phyloP scores from a whole-genome alignment of 2,329 filamentous ascomycete genomes.

The Bipolaris sorokiniana region DNA sequence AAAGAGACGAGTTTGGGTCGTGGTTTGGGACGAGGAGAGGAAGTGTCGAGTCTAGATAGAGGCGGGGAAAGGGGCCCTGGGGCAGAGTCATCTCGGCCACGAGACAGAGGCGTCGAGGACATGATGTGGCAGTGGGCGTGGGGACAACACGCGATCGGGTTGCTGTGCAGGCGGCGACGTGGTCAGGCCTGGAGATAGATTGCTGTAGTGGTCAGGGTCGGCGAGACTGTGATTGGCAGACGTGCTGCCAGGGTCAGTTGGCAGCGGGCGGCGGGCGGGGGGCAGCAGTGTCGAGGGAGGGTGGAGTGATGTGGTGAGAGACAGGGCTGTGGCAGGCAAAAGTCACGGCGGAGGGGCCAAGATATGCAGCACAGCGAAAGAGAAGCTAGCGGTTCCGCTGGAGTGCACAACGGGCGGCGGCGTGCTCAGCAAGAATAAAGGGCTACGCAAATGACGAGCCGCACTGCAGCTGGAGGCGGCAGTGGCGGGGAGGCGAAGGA shows the following conservation, averaged over 20 bases:
- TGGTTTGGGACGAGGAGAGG: conserved; percentile 17
- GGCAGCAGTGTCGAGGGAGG: background rate
- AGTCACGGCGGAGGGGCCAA: conserved; percentile 5
- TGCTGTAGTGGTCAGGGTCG: conserved; percentile 13
- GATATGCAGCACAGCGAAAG: conserved; percentile 7
- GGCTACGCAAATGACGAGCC: background rate
- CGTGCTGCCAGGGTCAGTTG: conserved; percentile 3
- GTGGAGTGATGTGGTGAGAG: conserved; percentile 20
- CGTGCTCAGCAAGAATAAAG: background rate
- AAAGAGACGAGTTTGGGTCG: conserved; percentile 48
- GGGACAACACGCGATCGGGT: conserved; percentile 15
- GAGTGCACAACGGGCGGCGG: background rate
- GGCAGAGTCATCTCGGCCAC: conserved; percentile 18
- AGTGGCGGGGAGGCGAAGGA: background rate
- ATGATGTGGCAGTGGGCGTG: conserved; percentile 18
- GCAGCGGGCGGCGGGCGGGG: background rate
- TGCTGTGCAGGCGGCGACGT: conserved; percentile 23
- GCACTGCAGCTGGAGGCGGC: background rate
- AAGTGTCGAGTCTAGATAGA: conserved; percentile 27
- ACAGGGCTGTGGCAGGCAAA: conserved; percentile 2
- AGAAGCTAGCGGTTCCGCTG: conserved; percentile 13
- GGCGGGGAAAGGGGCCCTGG: conserved; percentile 22
- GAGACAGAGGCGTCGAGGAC: conserved; percentile 10
- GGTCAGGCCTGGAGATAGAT: conserved; percentile 15
- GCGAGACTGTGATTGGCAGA: conserved; percentile 24